Conservation (phyloP, 495 filamentous ascomycete genomes). For the Xanthoparmelia taractica region DNA sequence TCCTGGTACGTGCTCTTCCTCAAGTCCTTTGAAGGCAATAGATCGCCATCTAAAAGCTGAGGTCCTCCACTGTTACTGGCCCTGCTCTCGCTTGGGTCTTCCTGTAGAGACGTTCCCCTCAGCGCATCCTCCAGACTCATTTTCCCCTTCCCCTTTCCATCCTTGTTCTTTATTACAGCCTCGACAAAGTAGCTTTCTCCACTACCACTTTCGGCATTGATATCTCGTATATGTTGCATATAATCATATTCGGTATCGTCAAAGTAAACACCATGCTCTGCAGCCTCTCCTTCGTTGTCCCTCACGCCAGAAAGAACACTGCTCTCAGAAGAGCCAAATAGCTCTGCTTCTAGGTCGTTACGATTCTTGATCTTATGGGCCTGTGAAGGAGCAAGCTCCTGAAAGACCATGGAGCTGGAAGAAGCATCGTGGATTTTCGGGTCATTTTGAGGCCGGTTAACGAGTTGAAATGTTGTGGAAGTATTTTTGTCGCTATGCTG, state of each 20-base stretch:
- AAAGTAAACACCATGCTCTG: slow-evolving; percentile 83
- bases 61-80: slow-evolving; percentile 15
- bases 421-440: slow-evolving; percentile 80
- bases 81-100: slow-evolving; percentile 44
- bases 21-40: slow-evolving; percentile 63
- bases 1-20: slow-evolving; percentile 77
- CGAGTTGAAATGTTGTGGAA: slow-evolving; percentile 84
- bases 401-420: slow-evolving; percentile 29
- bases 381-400: slow-evolving; percentile 35
- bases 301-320: slow-evolving; percentile 43
- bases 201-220: slow-evolving; percentile 52
- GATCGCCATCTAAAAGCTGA: slow-evolving; percentile 54
- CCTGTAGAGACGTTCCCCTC: slow-evolving; percentile 52
- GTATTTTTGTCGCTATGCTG: slow-evolving; percentile 78
- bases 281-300: slow-evolving; percentile 91
- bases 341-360: slow-evolving; percentile 67
- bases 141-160: slow-evolving; percentile 60
- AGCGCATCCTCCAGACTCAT: slow-evolving; percentile 81
- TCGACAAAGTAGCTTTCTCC: slow-evolving; percentile 70
- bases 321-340: slow-evolving; percentile 49
- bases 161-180: slow-evolving; percentile 47
- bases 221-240: slow-evolving; percentile 97
- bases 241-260: slow-evolving; percentile 94
- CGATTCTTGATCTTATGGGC: slow-evolving; percentile 55
- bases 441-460: slow-evolving; percentile 94